Base-by-base conservation (phyloP, 495 filamentous ascomycete species). In the Aspergillus mulundensis region DNA sequence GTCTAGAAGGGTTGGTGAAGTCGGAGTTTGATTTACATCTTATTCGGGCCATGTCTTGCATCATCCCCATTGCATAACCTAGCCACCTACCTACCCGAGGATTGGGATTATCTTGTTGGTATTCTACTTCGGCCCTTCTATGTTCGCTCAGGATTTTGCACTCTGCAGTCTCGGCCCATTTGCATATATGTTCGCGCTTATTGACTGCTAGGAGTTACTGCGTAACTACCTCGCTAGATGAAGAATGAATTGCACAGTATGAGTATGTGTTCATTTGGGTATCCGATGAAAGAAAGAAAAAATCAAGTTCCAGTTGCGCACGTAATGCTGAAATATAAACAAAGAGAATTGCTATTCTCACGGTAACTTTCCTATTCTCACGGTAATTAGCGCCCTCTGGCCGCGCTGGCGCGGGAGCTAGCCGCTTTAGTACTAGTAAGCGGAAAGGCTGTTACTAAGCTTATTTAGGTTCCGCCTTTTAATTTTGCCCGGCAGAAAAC, bases 251-350 rank as follows among this genome's bases (percentile, higher is more conserved):
- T 50, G 24, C 16, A 53, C 12, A 36, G 32, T 36, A 36, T 36
- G 32, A 15, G 32, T 36, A 36, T 36, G 5, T 43, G 41, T 48
- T 24, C 12, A 56, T 60, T 64, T 57, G 58, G 62, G 62, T 62
- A 65, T 65, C 57, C 30, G 45, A 25, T 43, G 21, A 47, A 21
- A 36, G 5, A 28, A 8, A n/a, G 5, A 30, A 2, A 11, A 36
- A 36, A 46, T 30, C 20, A 28, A 50, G 30, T 16, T 51, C 38
- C 25, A 40, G 45, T 50, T 46, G 28, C 43, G 18, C 20, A 43
- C 32, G 21, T 50, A 48, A 58, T 30, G 53, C 20, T 48, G 32
- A 36, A 43, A 49, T 15, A 43, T 7, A 34, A 18, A 47, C 28
- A 57, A 28, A n/a, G n/a, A n/a, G n/a, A n/a, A n/a, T n/a, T n/a